Evolutionary conservation across 108 stramenopile species (phyloP).

Genomic region (Parietichytrium sp.): DNA sequence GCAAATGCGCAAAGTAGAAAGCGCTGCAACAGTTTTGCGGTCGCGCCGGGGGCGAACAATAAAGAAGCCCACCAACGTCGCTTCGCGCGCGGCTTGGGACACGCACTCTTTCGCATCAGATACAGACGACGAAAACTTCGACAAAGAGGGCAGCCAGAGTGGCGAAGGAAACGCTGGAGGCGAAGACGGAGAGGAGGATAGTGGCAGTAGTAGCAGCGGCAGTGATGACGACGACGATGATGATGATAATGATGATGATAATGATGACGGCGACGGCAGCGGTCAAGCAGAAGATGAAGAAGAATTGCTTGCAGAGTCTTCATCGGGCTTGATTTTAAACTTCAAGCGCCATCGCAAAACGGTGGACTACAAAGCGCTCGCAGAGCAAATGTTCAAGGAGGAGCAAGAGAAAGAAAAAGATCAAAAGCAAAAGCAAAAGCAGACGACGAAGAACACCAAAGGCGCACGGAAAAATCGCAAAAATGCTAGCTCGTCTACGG

Average conservation of each 20-base stretch:
- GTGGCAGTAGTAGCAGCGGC: background rate
- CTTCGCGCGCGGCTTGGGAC: conserved; percentile 12
- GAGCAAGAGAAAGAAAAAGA: no score
- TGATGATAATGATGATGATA: background rate
- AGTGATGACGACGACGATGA: conserved; percentile 3
- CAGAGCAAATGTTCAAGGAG: conserved; percentile 36
- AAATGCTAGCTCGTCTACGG: no score
- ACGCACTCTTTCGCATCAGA: conserved; percentile 34
- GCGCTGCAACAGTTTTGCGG: background rate
- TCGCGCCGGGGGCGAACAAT: conserved; percentile 11
- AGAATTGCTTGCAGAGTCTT: background rate
- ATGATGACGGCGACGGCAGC: background rate
- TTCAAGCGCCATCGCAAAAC: background rate
- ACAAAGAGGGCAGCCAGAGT: no score
- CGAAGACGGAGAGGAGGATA: no score
- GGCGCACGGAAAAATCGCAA: no score
- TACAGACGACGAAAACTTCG: no score
- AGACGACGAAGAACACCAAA: no score
- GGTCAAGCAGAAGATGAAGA: conserved; percentile 33
- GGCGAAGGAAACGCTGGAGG: no score
- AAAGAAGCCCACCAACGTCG: background rate
- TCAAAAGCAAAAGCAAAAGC: no score
- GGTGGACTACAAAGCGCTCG: conserved; percentile 15
- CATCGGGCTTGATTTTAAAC: background rate
- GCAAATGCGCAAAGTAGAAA: background rate